These are phyloP conservation scores for Botrytis galanthina DNA, from an alignment of 2,329 filamentous ascomycete species.

Conservation along the genomic window DNA sequence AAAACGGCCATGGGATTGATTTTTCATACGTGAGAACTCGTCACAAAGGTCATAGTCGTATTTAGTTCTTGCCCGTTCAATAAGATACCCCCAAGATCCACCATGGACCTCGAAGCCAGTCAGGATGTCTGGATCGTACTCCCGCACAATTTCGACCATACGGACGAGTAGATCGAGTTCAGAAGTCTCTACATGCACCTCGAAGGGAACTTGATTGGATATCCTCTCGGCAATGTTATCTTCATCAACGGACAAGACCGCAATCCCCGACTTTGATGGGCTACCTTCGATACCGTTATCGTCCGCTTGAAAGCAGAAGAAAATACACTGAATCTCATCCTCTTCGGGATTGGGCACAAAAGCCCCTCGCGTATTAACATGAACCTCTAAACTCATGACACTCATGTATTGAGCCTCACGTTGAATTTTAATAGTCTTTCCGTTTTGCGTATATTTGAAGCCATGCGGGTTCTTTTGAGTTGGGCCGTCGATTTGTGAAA, in stretches of 20 bases:
- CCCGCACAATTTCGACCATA: conserved; percentile 83
- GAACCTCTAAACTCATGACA: conserved; percentile 89
- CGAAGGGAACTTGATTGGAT: conserved; percentile 56
- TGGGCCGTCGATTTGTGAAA: conserved; percentile 86
- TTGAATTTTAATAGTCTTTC: conserved; percentile 70
- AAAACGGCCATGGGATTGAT: conserved; percentile 76
- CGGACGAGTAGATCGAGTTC: conserved; percentile 83
- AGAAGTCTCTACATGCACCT: conserved; percentile 70
- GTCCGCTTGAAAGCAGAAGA: conserved; percentile 85
- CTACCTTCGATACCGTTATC: conserved; percentile 56
- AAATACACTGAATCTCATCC: conserved; percentile 83
- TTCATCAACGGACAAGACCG: conserved; percentile 63
- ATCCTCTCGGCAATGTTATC: conserved; percentile 59
- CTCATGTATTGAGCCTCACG: conserved; percentile 94
- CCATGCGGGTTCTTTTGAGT: conserved; percentile 80
- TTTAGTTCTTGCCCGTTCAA: conserved; percentile 80
- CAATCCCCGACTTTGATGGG: conserved; percentile 63
- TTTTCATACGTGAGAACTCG: conserved; percentile 86
- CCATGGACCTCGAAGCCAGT: conserved; percentile 95
- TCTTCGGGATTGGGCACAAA: conserved; percentile 86
- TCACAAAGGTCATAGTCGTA: conserved; percentile 91
- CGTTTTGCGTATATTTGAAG: conserved; percentile 81
- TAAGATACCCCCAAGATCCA: conserved; percentile 91
- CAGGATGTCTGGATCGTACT: conserved; percentile 84
- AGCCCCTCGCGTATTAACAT: conserved; percentile 80